Evolutionary conservation across 2,329 filamentous ascomycete genomes (phyloP).

Genomic region (Cercospora sp.): DNA sequence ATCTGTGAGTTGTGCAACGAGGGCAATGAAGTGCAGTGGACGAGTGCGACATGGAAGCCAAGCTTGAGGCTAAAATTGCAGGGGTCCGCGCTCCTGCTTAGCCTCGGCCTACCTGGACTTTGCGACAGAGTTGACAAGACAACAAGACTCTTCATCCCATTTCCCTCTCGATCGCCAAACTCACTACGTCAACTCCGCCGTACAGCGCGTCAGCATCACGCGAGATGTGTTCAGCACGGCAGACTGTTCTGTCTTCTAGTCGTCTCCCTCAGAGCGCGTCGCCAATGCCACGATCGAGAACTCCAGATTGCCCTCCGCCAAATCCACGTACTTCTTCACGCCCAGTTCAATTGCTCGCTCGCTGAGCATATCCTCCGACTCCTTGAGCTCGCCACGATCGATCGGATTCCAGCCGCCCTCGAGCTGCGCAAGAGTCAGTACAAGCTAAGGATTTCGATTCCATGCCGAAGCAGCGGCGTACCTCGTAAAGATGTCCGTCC

Average conservation of each 20-base stretch:
- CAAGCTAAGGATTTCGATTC: background rate
- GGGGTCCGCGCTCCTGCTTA: background rate
- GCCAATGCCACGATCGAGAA: constrained; percentile 50
- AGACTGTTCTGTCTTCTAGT: background rate
- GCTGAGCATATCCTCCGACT: constrained; percentile 49
- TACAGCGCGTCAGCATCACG: background rate
- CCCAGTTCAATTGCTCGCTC: constrained; percentile 45
- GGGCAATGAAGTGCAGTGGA: background rate
- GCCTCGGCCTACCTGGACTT: background rate
- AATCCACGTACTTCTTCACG: constrained; percentile 42
- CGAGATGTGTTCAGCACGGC: background rate
- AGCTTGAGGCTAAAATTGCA: background rate
- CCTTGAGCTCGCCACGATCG: constrained; percentile 43
- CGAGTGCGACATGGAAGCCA: background rate
- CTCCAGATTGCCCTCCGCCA: constrained; percentile 43
- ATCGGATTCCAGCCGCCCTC: constrained; percentile 49
- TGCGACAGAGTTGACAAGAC: too few species aligned
- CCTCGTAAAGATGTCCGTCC: constrained; percentile 50
- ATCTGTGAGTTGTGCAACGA: background rate
- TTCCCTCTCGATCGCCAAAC: background rate
- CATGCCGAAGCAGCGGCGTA: constrained; percentile 25
- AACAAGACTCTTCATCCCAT: background rate
- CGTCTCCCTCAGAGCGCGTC: constrained; percentile 18
- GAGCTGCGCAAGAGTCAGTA: constrained; percentile 4
- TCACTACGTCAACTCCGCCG: background rate